Percentiles rank a stretch among this genome's conserved stretches.
Conservation (phyloP, 305 asterid genomes). For the Ajuga reptans region DNA sequence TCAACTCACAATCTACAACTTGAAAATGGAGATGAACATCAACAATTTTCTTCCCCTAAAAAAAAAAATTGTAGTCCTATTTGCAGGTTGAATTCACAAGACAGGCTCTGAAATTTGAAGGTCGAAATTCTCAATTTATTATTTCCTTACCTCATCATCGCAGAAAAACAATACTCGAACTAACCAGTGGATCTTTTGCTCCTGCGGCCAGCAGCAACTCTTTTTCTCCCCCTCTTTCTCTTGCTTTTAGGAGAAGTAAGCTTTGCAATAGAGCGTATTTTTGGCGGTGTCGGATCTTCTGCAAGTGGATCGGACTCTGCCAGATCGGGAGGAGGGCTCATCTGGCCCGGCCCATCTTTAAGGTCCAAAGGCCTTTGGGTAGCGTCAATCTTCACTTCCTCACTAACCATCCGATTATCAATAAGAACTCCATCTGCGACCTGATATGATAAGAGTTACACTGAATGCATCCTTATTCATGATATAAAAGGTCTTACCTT, state of each 20-base stretch:
- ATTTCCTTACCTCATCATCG: neutral
- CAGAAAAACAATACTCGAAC: neutral
- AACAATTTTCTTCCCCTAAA: slow-evolving; percentile 1
- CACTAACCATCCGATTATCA: slow-evolving; percentile 33
- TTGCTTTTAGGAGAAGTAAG: slow-evolving; percentile 41
- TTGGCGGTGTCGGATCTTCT: slow-evolving; percentile 34
- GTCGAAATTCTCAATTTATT: slow-evolving; percentile 7
- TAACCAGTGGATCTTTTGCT: slow-evolving; percentile 29
- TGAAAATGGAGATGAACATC: neutral
- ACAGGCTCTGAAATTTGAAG: neutral
- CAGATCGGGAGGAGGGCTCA: slow-evolving; percentile 22
- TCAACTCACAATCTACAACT: slow-evolving; percentile 22
- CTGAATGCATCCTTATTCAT: neutral
- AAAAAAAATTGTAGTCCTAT: neutral
- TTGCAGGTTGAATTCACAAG: slow-evolving; percentile 7
- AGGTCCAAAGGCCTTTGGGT: slow-evolving; percentile 25
- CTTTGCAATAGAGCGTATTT: slow-evolving; percentile 40
- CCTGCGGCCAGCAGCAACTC: slow-evolving; percentile 29
- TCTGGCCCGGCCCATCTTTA: slow-evolving; percentile 21
- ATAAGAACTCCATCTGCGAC: slow-evolving; percentile 42
- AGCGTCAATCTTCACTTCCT: slow-evolving; percentile 30
- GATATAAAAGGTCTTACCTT: neutral
- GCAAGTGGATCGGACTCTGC: slow-evolving; percentile 24
- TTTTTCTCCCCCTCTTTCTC: slow-evolving; percentile 44
- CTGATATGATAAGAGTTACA: slow-evolving; percentile 25